Evolutionary conservation across 305 asterid genomes (phyloP).

Genomic region (Solanum hybrid): DNA sequence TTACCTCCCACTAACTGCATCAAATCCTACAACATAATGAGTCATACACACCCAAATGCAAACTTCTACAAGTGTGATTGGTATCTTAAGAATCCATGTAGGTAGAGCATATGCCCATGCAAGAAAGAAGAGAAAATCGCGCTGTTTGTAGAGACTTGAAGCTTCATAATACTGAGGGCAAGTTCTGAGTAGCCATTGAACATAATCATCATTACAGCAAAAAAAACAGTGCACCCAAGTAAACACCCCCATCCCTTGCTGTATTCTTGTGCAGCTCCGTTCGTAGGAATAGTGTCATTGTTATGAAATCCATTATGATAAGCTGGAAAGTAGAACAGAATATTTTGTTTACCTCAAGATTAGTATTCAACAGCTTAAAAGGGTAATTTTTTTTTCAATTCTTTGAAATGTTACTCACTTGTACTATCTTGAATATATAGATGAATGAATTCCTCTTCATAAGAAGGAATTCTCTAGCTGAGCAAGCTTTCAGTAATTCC

Average conservation of each 20-base stretch:
- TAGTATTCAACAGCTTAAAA: neutral
- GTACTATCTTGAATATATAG: conserved; percentile 58
- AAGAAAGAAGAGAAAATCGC: conserved; percentile 61
- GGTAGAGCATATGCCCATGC: conserved; percentile 60
- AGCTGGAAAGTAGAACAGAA: conserved; percentile 31
- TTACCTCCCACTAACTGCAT: conserved; percentile 47
- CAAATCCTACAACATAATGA: conserved; percentile 57
- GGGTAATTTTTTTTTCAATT: neutral
- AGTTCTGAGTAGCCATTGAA: conserved; percentile 76
- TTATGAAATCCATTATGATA: conserved; percentile 38
- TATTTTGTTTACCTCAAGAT: neutral
- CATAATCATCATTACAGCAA: conserved; percentile 46
- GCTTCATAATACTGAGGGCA: conserved; percentile 50
- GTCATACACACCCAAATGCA: conserved; percentile 44
- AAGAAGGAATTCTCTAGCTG: conserved; percentile 35
- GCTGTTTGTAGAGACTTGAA: conserved; percentile 68
- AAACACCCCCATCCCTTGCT: conserved; percentile 47
- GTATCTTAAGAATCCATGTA: conserved; percentile 62
- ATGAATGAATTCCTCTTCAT: conserved; percentile 49
- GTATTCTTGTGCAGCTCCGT: conserved; percentile 48
- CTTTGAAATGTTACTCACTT: conserved; percentile 39
- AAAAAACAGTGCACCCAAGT: conserved; percentile 71
- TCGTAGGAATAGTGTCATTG: conserved; percentile 50
- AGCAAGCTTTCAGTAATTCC: conserved; percentile 52
- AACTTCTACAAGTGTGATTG: conserved; percentile 54